A percentile compares a stretch with the other conserved stretches of the same genome.
These are phyloP conservation scores for Citrullus amarus DNA, from an alignment of 306 rosid genomes.

Conservation along the genomic window DNA sequence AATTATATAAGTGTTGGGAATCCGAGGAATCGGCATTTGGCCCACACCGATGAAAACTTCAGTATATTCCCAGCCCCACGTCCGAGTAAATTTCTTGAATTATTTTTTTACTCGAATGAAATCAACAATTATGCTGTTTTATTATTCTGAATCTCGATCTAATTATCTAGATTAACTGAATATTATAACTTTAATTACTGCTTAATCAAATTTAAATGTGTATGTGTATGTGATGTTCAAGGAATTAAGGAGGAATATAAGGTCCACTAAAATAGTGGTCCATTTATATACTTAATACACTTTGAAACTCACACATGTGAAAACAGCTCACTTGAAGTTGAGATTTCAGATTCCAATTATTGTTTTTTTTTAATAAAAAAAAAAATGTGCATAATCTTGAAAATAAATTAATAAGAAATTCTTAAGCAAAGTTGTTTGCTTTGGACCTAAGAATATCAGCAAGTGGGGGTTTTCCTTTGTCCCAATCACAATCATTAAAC, in stretches of 20 bases:
- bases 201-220: background rate
- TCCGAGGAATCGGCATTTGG: background rate
- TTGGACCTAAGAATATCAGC: slow-evolving; percentile 2
- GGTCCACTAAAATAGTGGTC: slow-evolving; percentile 18
- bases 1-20: background rate
- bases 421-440: slow-evolving; percentile 1
- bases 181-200: background rate
- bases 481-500: background rate
- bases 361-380: background rate
- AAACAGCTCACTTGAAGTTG: slow-evolving; percentile 42
- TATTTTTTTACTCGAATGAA: background rate
- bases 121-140: background rate
- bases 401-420: background rate
- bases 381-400: background rate
- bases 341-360: slow-evolving; percentile 18
- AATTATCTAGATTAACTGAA: background rate
- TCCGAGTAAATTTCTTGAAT: background rate
- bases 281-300: slow-evolving; percentile 9
- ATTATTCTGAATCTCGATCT: background rate
- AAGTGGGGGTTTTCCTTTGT: background rate
- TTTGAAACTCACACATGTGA: slow-evolving; percentile 26
- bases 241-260: background rate
- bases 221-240: background rate
- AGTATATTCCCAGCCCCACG: background rate
- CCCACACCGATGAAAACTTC: background rate